These are phyloP conservation scores for Candida vaughaniae DNA, from an alignment of 805 yeast genomes.

Conservation along the genomic window DNA sequence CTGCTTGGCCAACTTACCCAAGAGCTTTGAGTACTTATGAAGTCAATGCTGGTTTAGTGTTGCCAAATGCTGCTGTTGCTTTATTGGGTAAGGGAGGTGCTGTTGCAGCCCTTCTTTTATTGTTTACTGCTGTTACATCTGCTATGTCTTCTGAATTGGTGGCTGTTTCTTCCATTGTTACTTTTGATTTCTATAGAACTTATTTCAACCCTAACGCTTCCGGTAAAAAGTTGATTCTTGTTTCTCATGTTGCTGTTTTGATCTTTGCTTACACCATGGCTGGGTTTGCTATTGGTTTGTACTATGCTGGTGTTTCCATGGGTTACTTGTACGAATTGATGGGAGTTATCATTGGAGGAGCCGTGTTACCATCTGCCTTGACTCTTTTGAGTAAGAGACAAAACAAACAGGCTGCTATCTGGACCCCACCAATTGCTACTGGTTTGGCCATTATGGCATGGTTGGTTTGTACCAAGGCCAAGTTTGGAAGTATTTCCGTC, in stretches of 20 bases:
- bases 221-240: slow-evolving; percentile 67
- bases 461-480: slow-evolving; percentile 37
- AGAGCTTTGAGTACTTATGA: slow-evolving; percentile 61
- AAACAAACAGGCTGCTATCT: slow-evolving; percentile 65
- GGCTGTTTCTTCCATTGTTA: slow-evolving; percentile 80
- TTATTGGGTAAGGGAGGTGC: slow-evolving; percentile 88
- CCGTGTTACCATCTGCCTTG: slow-evolving; percentile 74
- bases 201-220: slow-evolving; percentile 77
- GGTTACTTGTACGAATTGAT: slow-evolving; percentile 84
- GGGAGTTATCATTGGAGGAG: slow-evolving; percentile 88
- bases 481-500: slow-evolving; percentile 32
- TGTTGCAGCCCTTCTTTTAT: slow-evolving; percentile 71
- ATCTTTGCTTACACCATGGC: slow-evolving; percentile 63
- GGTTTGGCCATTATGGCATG: slow-evolving; percentile 65
- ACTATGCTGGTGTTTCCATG: slow-evolving; percentile 80
- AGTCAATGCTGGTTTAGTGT: slow-evolving; percentile 76
- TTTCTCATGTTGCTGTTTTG: slow-evolving; percentile 68
- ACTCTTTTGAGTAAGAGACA: slow-evolving; percentile 64
- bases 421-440: slow-evolving; percentile 79
- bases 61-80: slow-evolving; percentile 79
- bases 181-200: slow-evolving; percentile 81
- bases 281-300: slow-evolving; percentile 78
- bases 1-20: slow-evolving; percentile 81
- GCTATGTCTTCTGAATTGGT: slow-evolving; percentile 91
- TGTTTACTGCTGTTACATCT: slow-evolving; percentile 91